Conservation (phyloP, 345 rosid species). For the Jatropha curcas region DNA sequence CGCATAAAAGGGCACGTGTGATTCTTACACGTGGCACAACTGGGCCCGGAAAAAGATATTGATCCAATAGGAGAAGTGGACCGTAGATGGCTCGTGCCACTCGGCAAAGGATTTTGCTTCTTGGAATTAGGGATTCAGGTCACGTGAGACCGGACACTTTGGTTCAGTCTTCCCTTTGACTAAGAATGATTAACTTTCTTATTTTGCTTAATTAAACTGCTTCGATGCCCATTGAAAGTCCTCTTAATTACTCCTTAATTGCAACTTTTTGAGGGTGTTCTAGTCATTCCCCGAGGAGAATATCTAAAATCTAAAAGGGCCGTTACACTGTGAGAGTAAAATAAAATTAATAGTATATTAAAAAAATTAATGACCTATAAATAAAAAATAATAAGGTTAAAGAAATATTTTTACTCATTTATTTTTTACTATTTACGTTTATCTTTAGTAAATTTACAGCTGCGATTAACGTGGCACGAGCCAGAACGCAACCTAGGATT, state of each 20-base stretch:
- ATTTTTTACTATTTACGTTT: too few relatives aligned
- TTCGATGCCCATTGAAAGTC: constrained; percentile 8
- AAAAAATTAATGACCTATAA: too few relatives aligned
- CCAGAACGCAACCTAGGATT: constrained; percentile 30
- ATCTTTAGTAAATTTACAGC: constrained; percentile 23
- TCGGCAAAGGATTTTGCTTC: constrained; percentile 28
- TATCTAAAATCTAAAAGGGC: background rate
- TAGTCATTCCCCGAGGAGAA: constrained; percentile 13
- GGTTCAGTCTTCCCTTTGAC: constrained; percentile 44
- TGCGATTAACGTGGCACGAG: constrained; percentile 29
- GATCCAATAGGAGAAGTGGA: constrained; percentile 17
- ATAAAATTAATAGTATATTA: too few relatives aligned
- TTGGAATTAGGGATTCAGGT: constrained; percentile 37
- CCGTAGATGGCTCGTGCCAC: constrained; percentile 42
- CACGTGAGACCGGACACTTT: constrained; percentile 44
- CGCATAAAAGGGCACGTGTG: constrained; percentile 32
- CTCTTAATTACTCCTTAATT: constrained; percentile 16
- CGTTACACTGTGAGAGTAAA: constrained; percentile 28
- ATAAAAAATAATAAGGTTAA: too few relatives aligned
- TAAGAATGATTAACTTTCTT: constrained; percentile 7
- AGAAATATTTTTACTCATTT: background rate
- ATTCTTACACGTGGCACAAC: constrained; percentile 24
- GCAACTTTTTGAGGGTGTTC: constrained; percentile 10
- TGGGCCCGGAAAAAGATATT: background rate
- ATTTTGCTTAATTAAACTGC: background rate